Base-by-base conservation (phyloP, 192 early-diverging fungal species). In the Entomortierella lignicola region DNA sequence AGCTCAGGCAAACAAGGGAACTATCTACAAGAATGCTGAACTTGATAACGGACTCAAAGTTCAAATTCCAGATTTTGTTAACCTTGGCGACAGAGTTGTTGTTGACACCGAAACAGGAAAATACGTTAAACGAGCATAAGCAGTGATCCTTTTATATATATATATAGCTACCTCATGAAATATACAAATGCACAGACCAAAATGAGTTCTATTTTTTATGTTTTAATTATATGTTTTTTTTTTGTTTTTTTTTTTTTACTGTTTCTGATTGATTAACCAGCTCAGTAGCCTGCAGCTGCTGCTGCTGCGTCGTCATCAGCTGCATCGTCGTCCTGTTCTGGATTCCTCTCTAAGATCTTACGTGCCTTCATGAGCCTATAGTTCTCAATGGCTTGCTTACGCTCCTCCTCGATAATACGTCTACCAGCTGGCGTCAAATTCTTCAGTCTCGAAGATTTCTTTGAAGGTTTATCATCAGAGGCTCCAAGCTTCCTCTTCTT, bases 41-140 rank as follows among this genome's bases (percentile, higher is more conserved):
- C 80, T 95, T 17, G 85, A 87, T 23, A 90, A 90, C 51, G 92
- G 91, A 6, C 86, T 85, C 30, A 84, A 80, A 42, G 84, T 97
- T 18, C 83, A 82, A 71, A 92, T 97, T 10, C 95, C 95, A 13
- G 90, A 93, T 69, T 95, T 95, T 88, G 86, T 95, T 29, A 89
- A 92, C 68, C 79, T 83, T 15, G 94, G 93, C 29, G 95, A 97
- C 39, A 84, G 75, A 47, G 87, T 96, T 23, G 53, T 91, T 2
- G 88, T 96, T 27, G 91, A 95, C 80, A 74, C 94, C 15, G 81
- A 88, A 21, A 82, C 87, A 17, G 67, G 85, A 30, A 84, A 81
- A 30, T 95, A 95, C 53, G 63, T 92, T 17, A 83, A 85, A 25
- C 84, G 92, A 23, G 92, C 86, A 55, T 83, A 64, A 43, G 15